phyloP scores from a whole-genome alignment of 2,329 filamentous ascomycete genomes.

The Cladophialophora carrionii region DNA sequence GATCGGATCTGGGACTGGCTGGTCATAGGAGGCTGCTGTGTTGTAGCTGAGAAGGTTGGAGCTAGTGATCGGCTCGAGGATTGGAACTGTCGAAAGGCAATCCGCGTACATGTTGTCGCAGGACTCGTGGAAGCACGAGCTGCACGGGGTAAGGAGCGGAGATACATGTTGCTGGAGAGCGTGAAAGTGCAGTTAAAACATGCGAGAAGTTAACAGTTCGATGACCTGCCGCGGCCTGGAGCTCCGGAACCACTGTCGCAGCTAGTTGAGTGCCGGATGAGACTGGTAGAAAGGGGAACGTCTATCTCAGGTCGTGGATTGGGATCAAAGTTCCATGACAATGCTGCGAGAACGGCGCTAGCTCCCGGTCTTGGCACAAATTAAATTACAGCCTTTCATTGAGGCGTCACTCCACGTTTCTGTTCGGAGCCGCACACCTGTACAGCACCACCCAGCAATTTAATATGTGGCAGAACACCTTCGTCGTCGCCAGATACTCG shows the following conservation, averaged over 20 bases:
- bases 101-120: constrained; percentile 40
- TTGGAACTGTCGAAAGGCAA: constrained; percentile 33
- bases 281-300: constrained; percentile 15
- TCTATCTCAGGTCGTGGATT: constrained; percentile 23
- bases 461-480: not conserved
- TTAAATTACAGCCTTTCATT: constrained; percentile 10
- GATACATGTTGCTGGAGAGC: constrained; percentile 45
- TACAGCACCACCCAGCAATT: not conserved
- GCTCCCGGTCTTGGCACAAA: constrained; percentile 30
- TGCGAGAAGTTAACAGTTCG: constrained; percentile 24
- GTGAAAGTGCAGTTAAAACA: constrained; percentile 28
- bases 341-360: constrained; percentile 21
- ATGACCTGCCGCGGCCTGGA: constrained; percentile 34
- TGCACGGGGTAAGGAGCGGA: constrained; percentile 52
- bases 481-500: not conserved
- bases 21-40: constrained; percentile 45
- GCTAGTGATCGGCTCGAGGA: constrained; percentile 45
- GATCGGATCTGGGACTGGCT: constrained; percentile 56
- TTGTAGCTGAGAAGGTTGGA: constrained; percentile 44
- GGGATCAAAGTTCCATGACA: constrained; percentile 25
- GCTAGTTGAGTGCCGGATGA: constrained; percentile 23
- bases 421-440: not conserved
- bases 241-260: constrained; percentile 33
- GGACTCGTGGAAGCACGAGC: constrained; percentile 49
- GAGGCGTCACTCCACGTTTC: constrained; percentile 19